Conservation (phyloP, 1,139 yeast species). For the Taiozyma sp. region DNA sequence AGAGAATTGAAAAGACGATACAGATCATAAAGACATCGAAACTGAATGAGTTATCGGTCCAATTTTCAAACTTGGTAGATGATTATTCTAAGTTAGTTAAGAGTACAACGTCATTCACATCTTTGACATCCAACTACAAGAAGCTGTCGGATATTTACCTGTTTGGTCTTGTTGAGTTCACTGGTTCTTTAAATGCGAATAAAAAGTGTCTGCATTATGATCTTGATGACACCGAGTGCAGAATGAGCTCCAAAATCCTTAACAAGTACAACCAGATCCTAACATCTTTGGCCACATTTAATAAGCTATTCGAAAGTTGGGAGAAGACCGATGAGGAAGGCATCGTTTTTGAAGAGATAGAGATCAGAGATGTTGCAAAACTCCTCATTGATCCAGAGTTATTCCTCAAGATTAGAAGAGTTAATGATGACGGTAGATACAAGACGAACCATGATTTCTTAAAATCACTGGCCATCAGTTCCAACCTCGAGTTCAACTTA, state of each 20-base stretch:
- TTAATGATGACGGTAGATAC: constrained; percentile 15
- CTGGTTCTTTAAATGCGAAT: constrained; percentile 42
- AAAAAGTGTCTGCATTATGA: constrained; percentile 64
- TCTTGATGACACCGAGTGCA: constrained; percentile 57
- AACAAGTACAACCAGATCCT: constrained; percentile 36
- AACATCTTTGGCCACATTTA: constrained; percentile 17
- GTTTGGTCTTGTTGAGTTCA: constrained; percentile 46
- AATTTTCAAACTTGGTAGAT: constrained; percentile 16
- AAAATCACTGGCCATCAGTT: constrained; percentile 7
- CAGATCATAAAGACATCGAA: constrained; percentile 9
- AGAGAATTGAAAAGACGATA: constrained; percentile 28
- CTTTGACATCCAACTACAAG: constrained; percentile 12
- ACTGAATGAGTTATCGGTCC: constrained; percentile 3
- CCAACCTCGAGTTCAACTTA: constrained; percentile 14
- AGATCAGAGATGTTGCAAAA: constrained; percentile 17
- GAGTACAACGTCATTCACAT: constrained; percentile 13
- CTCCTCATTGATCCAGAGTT: constrained; percentile 5
- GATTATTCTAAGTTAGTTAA: constrained; percentile 18
- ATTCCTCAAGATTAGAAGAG: constrained; percentile 19
- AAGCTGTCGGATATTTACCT: constrained; percentile 38
- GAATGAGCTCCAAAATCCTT: constrained; percentile 42
- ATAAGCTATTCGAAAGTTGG: constrained; percentile 31
- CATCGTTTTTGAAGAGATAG: constrained; percentile 19
- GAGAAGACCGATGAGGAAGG: constrained; percentile 17
- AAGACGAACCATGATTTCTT: constrained; percentile 16